A percentile compares a stretch with the other conserved stretches of the same genome.
phyloP scores from a whole-genome alignment of 2,329 filamentous ascomycete genomes.

The Cercospora citrullina region DNA sequence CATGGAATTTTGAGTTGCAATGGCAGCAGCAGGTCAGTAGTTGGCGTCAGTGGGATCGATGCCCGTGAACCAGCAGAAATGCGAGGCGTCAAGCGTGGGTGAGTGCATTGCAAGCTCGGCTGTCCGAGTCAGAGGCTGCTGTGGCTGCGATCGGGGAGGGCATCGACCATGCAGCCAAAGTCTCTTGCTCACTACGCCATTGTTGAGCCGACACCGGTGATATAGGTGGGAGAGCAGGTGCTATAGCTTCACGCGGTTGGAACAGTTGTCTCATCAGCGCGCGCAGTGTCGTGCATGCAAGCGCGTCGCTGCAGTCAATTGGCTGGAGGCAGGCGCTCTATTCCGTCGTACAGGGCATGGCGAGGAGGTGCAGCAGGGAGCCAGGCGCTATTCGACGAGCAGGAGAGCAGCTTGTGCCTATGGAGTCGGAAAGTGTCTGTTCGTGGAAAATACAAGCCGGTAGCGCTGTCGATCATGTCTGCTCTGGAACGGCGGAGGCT shows the following conservation, averaged over 20 bases:
- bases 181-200: not conserved
- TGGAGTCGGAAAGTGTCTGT: not conserved
- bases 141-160: constrained; percentile 1
- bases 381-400: not conserved
- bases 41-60: not conserved
- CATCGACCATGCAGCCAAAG: not conserved
- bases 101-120: not conserved
- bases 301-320: not conserved
- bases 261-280: not conserved
- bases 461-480: constrained; percentile 11
- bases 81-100: not conserved
- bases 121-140: constrained; percentile 8
- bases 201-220: not conserved
- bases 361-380: not conserved
- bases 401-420: not conserved
- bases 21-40: not conserved
- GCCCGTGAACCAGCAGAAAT: not conserved
- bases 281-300: constrained; percentile 7
- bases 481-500: constrained; percentile 3
- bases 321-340: not conserved
- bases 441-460: constrained; percentile 12
- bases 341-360: not conserved
- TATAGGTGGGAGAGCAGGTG: not conserved
- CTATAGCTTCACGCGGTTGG: not conserved
- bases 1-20: not conserved